Evolutionary conservation across 331 rosid genomes (phyloP).

Genomic region (Saraca asoca): DNA sequence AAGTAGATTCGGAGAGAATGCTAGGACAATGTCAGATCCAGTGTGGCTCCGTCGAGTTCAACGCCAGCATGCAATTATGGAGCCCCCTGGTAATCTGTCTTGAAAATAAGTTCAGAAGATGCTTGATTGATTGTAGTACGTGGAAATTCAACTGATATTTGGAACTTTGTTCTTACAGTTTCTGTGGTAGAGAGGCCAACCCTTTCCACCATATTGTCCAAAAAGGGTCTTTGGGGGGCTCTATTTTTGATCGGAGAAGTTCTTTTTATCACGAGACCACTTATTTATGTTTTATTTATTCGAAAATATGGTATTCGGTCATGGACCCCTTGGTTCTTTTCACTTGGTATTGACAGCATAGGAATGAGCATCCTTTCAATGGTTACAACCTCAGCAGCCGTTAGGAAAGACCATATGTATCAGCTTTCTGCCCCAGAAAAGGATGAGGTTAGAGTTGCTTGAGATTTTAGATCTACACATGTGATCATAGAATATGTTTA

Average conservation of each 20-base stretch:
- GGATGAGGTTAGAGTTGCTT: conserved; percentile 67
- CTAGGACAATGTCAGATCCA: conserved; percentile 59
- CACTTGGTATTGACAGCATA: conserved; percentile 63
- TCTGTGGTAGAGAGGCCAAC: conserved; percentile 56
- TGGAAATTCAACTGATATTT: conserved; percentile 27
- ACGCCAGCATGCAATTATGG: conserved; percentile 59
- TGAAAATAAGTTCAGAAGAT: conserved; percentile 14
- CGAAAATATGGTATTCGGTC: conserved; percentile 71
- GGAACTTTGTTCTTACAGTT: conserved; percentile 46
- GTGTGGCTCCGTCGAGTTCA: conserved; percentile 56
- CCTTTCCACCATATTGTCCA: conserved; percentile 58
- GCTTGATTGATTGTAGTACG: background rate
- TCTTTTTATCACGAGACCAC: conserved; percentile 74
- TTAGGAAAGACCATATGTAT: conserved; percentile 41
- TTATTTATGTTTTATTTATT: conserved; percentile 77
- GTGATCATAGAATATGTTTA: background rate
- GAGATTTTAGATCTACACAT: no score
- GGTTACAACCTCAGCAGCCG: conserved; percentile 45
- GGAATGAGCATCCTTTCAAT: conserved; percentile 64
- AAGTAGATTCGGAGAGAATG: conserved; percentile 78
- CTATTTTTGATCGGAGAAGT: conserved; percentile 69
- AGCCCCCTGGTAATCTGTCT: conserved; percentile 55
- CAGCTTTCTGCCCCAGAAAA: conserved; percentile 68
- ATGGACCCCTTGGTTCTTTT: conserved; percentile 94
- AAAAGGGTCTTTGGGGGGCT: conserved; percentile 73